These are phyloP conservation scores for Pichia sp. DNA, from an alignment of 1,139 yeast species.

Conservation along the genomic window DNA sequence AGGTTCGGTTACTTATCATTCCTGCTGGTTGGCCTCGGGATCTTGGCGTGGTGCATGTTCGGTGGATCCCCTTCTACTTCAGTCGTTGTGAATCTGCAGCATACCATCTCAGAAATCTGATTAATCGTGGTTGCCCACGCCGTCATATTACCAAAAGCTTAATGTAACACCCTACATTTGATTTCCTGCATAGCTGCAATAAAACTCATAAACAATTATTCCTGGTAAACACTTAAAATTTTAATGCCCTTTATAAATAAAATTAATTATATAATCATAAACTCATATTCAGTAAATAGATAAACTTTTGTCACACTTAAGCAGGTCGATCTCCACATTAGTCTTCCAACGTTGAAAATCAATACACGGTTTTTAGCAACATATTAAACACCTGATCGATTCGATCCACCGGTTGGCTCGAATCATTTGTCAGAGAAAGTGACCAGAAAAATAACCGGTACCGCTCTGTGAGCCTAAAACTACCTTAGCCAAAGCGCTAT, in stretches of 20 bases:
- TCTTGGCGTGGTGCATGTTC: slow-evolving; percentile 5
- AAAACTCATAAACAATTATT: not conserved
- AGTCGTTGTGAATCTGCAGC: not conserved
- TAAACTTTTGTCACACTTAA: no score
- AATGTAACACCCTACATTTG: no score
- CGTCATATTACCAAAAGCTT: not conserved
- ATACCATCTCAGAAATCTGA: not conserved
- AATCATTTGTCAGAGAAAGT: no score
- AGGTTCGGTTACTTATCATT: slow-evolving; percentile 6
- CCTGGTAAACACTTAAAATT: not conserved
- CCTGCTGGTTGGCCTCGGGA: not conserved
- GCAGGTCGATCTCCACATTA: no score
- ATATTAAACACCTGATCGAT: no score
- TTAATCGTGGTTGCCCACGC: not conserved
- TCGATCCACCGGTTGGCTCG: no score
- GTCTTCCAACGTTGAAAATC: no score
- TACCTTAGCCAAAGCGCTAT: no score
- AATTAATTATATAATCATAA: not conserved
- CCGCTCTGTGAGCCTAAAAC: no score
- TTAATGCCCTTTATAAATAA: not conserved
- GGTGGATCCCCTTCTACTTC: not conserved
- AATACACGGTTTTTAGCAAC: no score
- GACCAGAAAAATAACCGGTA: no score
- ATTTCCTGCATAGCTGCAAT: no score
- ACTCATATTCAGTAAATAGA: not conserved